These are phyloP conservation scores for Nitzschia sp. DNA, from an alignment of 108 stramenopile genomes.

Conservation along the genomic window DNA sequence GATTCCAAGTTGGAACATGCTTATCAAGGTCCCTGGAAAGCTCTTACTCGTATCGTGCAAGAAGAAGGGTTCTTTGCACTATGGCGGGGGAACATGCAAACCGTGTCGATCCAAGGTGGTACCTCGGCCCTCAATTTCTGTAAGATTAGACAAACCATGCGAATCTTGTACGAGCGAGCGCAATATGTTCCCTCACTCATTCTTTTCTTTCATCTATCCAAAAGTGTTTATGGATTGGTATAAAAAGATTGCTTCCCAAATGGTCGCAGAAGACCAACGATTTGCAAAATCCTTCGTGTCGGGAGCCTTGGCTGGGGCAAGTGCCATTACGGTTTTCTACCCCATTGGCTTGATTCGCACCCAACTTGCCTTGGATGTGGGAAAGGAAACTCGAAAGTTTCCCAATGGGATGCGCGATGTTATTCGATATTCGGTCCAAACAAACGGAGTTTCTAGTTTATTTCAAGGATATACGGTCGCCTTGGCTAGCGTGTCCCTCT, in stretches of 20 bases:
- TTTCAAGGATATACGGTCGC: conserved; percentile 94
- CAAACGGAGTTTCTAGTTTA: conserved; percentile 81
- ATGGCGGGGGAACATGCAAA: conserved; percentile 71
- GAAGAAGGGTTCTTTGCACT: conserved; percentile 64
- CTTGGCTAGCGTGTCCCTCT: conserved; percentile 83
- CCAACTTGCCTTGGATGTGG: conserved; percentile 91
- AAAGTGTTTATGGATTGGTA: conserved; percentile 64
- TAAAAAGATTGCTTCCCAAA: conserved; percentile 42
- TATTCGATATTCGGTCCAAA: conserved; percentile 46
- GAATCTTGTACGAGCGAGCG: no score
- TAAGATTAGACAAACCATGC: background rate
- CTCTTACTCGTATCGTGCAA: conserved; percentile 41
- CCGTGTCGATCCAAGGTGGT: conserved; percentile 64
- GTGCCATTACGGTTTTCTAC: conserved; percentile 89
- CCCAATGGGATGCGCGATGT: conserved; percentile 73
- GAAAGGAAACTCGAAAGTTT: conserved; percentile 51
- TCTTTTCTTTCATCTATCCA: background rate
- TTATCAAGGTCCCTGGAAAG: conserved; percentile 40
- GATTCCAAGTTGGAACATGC: background rate
- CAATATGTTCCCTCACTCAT: no score
- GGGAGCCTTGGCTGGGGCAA: conserved; percentile 89
- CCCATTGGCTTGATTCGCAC: conserved; percentile 92
- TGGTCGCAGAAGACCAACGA: conserved; percentile 34
- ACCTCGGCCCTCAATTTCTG: conserved; percentile 64
- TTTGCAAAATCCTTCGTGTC: conserved; percentile 66